Evolutionary conservation across 2,329 filamentous ascomycete species (phyloP), one percentile per base, ranked within the genome.

Genomic region (Beauveria sp.): DNA sequence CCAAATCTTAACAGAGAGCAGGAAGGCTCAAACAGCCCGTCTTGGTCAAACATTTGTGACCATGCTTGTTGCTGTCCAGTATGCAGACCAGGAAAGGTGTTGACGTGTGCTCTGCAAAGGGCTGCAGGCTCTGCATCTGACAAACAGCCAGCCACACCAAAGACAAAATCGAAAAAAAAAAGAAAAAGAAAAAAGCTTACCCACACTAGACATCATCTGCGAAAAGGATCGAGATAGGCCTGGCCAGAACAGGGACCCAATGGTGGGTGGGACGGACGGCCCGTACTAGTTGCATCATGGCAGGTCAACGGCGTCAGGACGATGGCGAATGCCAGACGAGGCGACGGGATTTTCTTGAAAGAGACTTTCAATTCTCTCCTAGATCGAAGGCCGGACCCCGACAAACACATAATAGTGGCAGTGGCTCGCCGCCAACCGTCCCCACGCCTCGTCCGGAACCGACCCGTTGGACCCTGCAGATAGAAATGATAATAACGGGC

Each of bases 191-290:
- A n/a, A 26, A 24, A 5, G 46, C 55, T 43, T 50, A 51, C 22
- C 55, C 55, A 58, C 55, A 58, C 22, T 24, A 10, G 43, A 24
- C 3, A 26, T 50, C n/a, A n/a, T 59, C 37, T 52, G 56, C n/a
- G 24, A 41, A n/a, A 52, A 52, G 12, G 47, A 53, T 59, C 48
- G 56, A 59, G 56, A 59, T 46, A 46, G 40, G 37, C 55, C 34
- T 24, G 34, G 55, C 46, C 24, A 18, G 22, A 14, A 22, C 18
- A 52, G 16, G 47, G 22, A 52, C 24, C 46, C 20, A 37, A 59
- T 44, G 56, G 56, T 59, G 56, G 56, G 56, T 59, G 56, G 47
- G 56, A 59, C 56, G 56, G 37, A 24, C 46, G 37, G 37, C 44
- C 47, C 46, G 34, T 22, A 34, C 53, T 59, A 59, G 44, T 59